Conservation (phyloP, 371 early-diverging fungal species). For the Chytridium lagenaria region DNA sequence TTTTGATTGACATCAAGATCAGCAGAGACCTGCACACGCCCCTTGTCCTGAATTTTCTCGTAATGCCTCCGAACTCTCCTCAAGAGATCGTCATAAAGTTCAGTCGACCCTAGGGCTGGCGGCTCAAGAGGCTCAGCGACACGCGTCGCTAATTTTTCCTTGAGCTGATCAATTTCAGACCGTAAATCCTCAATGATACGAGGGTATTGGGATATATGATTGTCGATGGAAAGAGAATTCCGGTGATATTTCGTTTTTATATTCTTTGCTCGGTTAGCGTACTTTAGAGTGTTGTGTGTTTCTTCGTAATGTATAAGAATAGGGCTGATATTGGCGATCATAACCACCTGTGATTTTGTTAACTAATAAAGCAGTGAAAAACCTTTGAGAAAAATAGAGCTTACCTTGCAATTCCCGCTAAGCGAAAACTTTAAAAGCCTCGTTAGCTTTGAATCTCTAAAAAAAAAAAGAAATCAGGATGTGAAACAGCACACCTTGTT, state of each 20-base stretch:
- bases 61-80: constrained; percentile 10
- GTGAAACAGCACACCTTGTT: too few species aligned
- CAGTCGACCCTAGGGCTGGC: neutral
- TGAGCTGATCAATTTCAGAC: constrained; percentile 12
- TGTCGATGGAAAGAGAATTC: constrained; percentile 29
- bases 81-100: neutral
- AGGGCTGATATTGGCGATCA: constrained; percentile 87
- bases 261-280: constrained; percentile 82
- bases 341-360: constrained; percentile 71
- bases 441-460: constrained; percentile 81
- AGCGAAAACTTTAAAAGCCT: constrained; percentile 71
- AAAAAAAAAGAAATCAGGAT: neutral
- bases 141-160: neutral
- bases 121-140: constrained; percentile 9
- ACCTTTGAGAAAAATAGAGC: neutral
- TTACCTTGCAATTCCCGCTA: constrained; percentile 12
- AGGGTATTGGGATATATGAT: constrained; percentile 34
- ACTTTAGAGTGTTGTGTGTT: constrained; percentile 88
- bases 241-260: constrained; percentile 65
- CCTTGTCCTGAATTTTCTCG: constrained; percentile 7
- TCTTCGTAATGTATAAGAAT: constrained; percentile 76
- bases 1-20: constrained; percentile 12
- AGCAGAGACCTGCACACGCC: neutral
- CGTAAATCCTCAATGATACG: constrained; percentile 15
- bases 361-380: neutral